Base-by-base conservation (phyloP, 75 land plant species). In the Pinus tabuliformis region DNA sequence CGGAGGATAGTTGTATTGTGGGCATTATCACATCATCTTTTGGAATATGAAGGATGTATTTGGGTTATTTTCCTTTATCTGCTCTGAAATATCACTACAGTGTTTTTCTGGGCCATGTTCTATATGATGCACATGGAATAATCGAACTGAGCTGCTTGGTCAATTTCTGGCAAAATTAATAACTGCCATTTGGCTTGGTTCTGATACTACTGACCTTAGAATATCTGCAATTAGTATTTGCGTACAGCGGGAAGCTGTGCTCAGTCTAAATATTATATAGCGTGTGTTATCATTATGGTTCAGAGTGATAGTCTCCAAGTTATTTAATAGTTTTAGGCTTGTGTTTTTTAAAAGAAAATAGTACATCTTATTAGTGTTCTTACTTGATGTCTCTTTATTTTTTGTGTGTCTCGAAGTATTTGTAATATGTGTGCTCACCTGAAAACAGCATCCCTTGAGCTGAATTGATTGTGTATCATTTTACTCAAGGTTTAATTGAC, bases 31-130 rank as follows among this genome's bases (percentile, higher is more conserved):
- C 49, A 42, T 42, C 6, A 17, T 36, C 49, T 68, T 68, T 68
- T 45, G 42, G 72, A 39, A 68, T 42, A 42, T 45, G n/a, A 42
- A 68, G 72, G 72, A 39, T 68, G 72, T 21, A 68, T 42, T 39
- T 39, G n/a, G 33, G 49, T 68, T n/a, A 64, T 45, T 42, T 68
- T 68, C 21, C n/a, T 5, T 39, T 9, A 49, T 68, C 21, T 20
- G 72, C 3, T 21, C 39, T 11, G 3, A 17, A 20, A 20, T 22
- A 42, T 36, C 8, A 17, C 21, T 66, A 6, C 20, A 2, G 33
- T n/a, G n/a, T 68, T 20, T 30, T 15, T 28, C n/a, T 17, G 36
- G 68, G 39, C 20, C 15, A 20, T 68, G 72, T 42, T 68, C 42
- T 39, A 22, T n/a, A 45, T 11, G 39, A 37, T 68, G 72, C 24